Evolutionary conservation across 228 moss, liverwort and hornwort genomes (phyloP).

Genomic region (Sphagnum fallax): DNA sequence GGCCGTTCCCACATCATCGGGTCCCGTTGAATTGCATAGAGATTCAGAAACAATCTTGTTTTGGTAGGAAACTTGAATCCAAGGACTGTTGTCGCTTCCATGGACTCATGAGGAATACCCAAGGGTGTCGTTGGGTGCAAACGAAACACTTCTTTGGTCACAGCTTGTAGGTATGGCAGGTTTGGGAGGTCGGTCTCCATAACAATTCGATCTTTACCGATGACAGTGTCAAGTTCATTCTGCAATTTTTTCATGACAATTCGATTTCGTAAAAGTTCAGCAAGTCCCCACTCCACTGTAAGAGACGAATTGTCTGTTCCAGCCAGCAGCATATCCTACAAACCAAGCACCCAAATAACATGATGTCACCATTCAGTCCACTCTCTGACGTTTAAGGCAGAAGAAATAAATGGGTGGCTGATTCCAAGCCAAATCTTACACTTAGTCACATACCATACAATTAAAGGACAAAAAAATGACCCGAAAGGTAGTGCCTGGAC

Average conservation of each 20-base stretch:
- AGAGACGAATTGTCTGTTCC: not conserved
- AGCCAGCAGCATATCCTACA: not conserved
- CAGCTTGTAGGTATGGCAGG: not conserved
- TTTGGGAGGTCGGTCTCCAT: not conserved
- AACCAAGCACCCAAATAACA: not conserved
- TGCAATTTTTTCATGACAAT: not conserved
- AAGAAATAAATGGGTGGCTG: no score
- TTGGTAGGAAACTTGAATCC: not conserved
- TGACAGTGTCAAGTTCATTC: not conserved
- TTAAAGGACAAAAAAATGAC: no score
- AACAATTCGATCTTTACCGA: not conserved
- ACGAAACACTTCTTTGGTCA: not conserved
- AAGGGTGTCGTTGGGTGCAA: not conserved
- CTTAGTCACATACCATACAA: no score
- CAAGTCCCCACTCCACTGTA: not conserved
- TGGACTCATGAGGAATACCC: not conserved
- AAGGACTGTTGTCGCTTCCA: not conserved
- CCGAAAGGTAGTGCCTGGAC: no score
- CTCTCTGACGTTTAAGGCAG: no score
- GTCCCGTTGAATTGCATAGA: not conserved
- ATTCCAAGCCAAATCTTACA: no score
- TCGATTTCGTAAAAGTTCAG: not conserved
- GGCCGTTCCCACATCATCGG: not conserved
- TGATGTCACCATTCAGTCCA: not conserved
- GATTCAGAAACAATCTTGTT: not conserved